Evolutionary conservation across 2,329 filamentous ascomycete species (phyloP), one percentile per base, ranked within the genome.

Genomic region (Scytalidium lignicola): DNA sequence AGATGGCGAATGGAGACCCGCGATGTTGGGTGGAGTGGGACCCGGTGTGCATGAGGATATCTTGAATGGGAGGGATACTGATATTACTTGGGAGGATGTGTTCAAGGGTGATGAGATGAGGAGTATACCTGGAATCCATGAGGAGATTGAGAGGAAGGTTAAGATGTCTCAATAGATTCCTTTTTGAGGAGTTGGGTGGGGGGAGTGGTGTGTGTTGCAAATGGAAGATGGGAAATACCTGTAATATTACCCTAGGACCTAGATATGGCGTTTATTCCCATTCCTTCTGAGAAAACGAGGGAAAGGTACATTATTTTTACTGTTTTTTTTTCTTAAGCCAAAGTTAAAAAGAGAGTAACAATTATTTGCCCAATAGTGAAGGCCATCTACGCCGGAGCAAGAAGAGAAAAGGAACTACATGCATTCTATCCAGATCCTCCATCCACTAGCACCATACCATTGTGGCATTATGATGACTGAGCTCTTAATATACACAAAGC

Each of bases 121-220:
- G 61, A 78, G 80, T 53, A 74, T 82, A 40, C 80, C 85, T 20
- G 82, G 85, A 47, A 84, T 96, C 70, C 90, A 96, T 62, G 85
- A 89, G 50, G 92, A 97, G 80, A 90, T 96, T 83, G 92, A 96
- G 82, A 80, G 82, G 70, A 89, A 90, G 78, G 74, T 95, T 70
- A 87, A 84, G 78, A 95, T 96, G 82, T 37, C 19, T 12, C 51
- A 56, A 49, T 61, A 58, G 51, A 49, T 44, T 13, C 15, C 76
- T 12, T 66, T 73, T n/a, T n/a, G n/a, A n/a, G n/a, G n/a, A n/a
- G n/a, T n/a, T n/a, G n/a, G n/a, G n/a, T n/a, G n/a, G n/a, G 74
- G 75, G 68, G 71, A 63, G 55, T 19, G 20, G 41, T 45, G 44
- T 46, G 44, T 17, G 41, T 19, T 28, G 41, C 28, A 40, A 26